Evolutionary conservation across 164 flowering plant genomes (phyloP), one percentile per base, ranked within the genome.

Genomic region (Aristolochia contorta): DNA sequence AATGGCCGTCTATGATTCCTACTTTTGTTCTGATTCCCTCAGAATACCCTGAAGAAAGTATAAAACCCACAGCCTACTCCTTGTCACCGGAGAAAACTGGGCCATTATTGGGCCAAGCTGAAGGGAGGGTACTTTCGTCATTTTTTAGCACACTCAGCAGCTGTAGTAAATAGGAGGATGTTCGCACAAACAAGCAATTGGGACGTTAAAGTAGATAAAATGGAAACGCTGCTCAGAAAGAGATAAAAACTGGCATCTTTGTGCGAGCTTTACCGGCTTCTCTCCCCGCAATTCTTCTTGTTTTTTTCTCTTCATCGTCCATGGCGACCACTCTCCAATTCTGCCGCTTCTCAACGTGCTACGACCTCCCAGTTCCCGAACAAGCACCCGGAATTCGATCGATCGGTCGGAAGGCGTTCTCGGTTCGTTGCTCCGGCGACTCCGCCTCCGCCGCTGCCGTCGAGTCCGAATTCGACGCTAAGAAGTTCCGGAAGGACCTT

Each of bases 401-500:
- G 57, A 65, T 73, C 7, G 43, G 41, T 67, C 77, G 83, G 69
- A 81, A 67, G 21, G 67, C 78, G 21, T 15, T 71, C n/a, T 61
- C 77, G 50, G 77, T 88, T 57, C 78, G 90, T 12, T 81, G 91
- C 79, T 57, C 79, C 54, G 76, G 70, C 32, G 86, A 74, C 23
- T 60, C 71, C 0, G 54, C 66, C 10, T 16, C 77, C 1, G 58
- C 72, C 13, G 62, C 69, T 15, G 61, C 75, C 16, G 71, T 60
- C 2, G 85, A 76, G 14, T 65, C 85, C 12, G 87, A 81, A 0
- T 93, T 93, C 65, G 98, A 93, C 61, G 80, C 97, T 30, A 89
- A 93, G 78, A 77, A 56, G 62, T 93, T 93, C 65, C 69, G 96
- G 48, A 75, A 82, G 54, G 87, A 93, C 74, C 67, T 93, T 68